phyloP scores from a whole-genome alignment of 345 rosid species.

The Nephelium lappaceum region DNA sequence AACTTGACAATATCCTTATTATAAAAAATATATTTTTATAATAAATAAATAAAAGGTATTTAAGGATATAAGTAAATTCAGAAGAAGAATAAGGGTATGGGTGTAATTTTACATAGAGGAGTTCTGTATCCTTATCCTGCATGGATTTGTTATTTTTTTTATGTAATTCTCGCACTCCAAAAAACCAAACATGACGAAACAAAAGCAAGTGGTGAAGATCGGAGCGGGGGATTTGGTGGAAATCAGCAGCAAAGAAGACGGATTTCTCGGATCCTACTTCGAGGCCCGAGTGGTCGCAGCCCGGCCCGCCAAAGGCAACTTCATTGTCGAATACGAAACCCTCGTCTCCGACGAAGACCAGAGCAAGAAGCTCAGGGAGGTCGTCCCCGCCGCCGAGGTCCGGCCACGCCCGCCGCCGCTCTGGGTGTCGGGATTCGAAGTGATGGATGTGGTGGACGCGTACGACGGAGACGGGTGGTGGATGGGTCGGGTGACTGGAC shows the following conservation, averaged over 20 bases:
- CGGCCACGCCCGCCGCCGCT: neutral
- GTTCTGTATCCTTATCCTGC: no score
- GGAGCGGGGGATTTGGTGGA: neutral
- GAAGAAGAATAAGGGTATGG: no score
- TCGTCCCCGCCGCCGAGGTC: conserved; percentile 11
- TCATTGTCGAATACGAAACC: conserved; percentile 8
- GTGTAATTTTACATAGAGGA: no score
- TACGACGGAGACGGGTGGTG: conserved; percentile 20
- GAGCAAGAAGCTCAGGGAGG: conserved; percentile 9
- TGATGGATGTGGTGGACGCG: conserved; percentile 15
- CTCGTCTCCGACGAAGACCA: conserved; percentile 16
- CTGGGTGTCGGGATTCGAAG: neutral
- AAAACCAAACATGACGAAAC: neutral
- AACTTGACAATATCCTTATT: no score
- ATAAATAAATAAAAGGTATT: no score
- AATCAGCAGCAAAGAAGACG: conserved; percentile 23
- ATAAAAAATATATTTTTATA: no score
- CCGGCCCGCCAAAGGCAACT: neutral
- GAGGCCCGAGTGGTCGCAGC: conserved; percentile 1
- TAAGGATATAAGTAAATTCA: no score
- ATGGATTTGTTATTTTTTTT: no score
- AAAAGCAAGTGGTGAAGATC: neutral
- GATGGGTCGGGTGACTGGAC: conserved; percentile 10
- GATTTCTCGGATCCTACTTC: conserved; percentile 23
- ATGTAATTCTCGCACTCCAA: neutral